Evolutionary conservation across 495 filamentous ascomycete genomes (phyloP).

Genomic region (Staphylotrichum tortipilum): DNA sequence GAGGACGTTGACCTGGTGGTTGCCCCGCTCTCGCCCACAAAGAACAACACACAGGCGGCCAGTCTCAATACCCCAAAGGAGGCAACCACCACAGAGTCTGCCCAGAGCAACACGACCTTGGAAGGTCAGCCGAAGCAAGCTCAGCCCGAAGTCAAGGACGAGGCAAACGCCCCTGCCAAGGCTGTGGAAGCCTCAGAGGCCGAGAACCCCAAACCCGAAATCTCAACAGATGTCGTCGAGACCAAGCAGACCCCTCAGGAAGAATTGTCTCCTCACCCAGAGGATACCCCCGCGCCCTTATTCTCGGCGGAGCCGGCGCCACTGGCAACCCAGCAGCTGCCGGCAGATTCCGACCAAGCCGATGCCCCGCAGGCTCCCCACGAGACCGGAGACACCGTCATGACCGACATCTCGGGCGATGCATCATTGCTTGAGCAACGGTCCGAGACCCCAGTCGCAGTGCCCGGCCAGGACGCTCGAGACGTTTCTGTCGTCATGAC

Average conservation of each 20-base stretch:
- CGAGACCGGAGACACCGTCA: background rate
- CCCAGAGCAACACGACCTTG: background rate
- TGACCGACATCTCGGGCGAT: background rate
- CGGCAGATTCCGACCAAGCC: background rate
- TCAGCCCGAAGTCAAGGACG: background rate
- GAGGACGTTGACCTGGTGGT: slow-evolving; percentile 39
- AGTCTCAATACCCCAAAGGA: background rate
- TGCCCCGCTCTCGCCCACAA: slow-evolving; percentile 43
- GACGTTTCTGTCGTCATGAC: slow-evolving; percentile 13
- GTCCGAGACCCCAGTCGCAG: background rate
- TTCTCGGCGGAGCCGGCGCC: slow-evolving; percentile 36
- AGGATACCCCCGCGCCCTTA: slow-evolving; percentile 61
- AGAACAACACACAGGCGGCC: slow-evolving; percentile 16
- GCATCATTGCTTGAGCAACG: background rate
- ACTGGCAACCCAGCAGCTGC: background rate
- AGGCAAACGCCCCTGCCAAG: background rate
- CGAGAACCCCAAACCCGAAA: background rate
- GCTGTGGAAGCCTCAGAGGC: background rate
- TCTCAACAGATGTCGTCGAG: background rate
- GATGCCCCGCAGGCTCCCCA: background rate
- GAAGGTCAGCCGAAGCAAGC: background rate
- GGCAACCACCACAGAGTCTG: background rate
- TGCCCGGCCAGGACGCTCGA: background rate
- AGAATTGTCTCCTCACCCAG: slow-evolving; percentile 45
- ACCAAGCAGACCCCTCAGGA: slow-evolving; percentile 1